Evolutionary conservation across 345 rosid species (phyloP), one percentile per base, ranked within the genome.

Genomic region (Gossypium herbaceum): DNA sequence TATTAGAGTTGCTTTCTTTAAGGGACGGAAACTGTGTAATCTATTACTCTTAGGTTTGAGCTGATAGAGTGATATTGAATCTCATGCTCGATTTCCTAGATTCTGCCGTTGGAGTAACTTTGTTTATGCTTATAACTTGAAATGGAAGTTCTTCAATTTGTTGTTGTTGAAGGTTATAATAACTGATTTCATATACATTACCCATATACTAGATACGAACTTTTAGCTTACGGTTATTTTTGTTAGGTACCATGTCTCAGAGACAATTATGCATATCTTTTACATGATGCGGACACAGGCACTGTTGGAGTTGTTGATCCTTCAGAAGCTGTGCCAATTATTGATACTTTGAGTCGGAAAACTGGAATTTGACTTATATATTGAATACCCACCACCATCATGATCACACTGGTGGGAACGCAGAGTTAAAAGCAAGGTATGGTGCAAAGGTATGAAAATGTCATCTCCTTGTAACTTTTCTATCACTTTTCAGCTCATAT

Each of bases 271-370:
- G 98, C 99, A 47, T 96, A 93, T 83, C 92, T 96, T 71, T 86
- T 96, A 72, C 93, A 93, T 73, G 99, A 96, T 77, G 87, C 82
- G 77, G 94, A 93, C 81, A 96, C 99, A 0, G 99, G 98, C 74
- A 96, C 99, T 0, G 98, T 96, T 82, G 99, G 97, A 65, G 97
- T 96, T 62, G 98, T 96, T 85, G 99, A 96, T 89, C 99, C 99
- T 15, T 86, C 90, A 78, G 99, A 96, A 85, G 85, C 98, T 78
- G 81, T 77, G 27, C 99, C 99, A 55, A 79, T 96, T 78, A 86
- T 96, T 41, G 88, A 96, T 52, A 97, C 91, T 74, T 82, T 93
- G 85, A 90, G 87, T 79, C 85, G 75, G 80, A 96, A 88, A 88
- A 96, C 58, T 79, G 89, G 76, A 93, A 96, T 80, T 86, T 96